These are phyloP conservation scores for Boechera divaricarpa DNA, from an alignment of 345 rosid species.

Conservation along the genomic window DNA sequence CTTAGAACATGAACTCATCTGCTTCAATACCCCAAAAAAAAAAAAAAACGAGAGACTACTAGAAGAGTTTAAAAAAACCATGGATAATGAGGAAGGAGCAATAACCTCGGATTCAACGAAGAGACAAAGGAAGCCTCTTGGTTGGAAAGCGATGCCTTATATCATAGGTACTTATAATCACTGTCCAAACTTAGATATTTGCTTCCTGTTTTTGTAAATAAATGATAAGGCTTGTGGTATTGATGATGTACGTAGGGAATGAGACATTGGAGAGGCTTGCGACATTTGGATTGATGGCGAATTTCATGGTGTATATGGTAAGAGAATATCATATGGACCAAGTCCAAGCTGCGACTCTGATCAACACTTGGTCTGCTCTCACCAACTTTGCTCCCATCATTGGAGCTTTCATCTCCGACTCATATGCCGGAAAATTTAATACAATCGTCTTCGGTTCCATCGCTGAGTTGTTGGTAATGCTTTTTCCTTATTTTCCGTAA, in stretches of 20 bases:
- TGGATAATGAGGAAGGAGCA: conserved; percentile 18
- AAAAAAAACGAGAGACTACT: neutral
- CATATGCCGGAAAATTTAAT: conserved; percentile 54
- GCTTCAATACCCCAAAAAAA: neutral
- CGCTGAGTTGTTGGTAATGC: conserved; percentile 62
- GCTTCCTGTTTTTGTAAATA: neutral
- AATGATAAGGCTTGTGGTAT: neutral
- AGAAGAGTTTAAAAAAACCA: conserved; percentile 6
- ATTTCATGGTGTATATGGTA: conserved; percentile 68
- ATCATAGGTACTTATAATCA: conserved; percentile 57
- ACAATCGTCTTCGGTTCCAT: conserved; percentile 62
- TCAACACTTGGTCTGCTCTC: conserved; percentile 67
- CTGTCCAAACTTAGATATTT: neutral
- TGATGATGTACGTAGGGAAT: conserved; percentile 53
- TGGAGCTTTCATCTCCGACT: conserved; percentile 72
- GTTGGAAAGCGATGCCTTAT: conserved; percentile 87
- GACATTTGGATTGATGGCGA: conserved; percentile 59
- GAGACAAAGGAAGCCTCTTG: conserved; percentile 54
- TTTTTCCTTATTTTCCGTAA: neutral
- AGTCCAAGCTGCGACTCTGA: conserved; percentile 57
- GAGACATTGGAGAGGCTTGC: conserved; percentile 83
- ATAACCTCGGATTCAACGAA: conserved; percentile 22
- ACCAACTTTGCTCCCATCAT: conserved; percentile 65
- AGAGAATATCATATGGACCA: conserved; percentile 65
- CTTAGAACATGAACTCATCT: conserved; percentile 3